phyloP scores from a whole-genome alignment of 306 rosid species.

The Ochetophila trinervis region DNA sequence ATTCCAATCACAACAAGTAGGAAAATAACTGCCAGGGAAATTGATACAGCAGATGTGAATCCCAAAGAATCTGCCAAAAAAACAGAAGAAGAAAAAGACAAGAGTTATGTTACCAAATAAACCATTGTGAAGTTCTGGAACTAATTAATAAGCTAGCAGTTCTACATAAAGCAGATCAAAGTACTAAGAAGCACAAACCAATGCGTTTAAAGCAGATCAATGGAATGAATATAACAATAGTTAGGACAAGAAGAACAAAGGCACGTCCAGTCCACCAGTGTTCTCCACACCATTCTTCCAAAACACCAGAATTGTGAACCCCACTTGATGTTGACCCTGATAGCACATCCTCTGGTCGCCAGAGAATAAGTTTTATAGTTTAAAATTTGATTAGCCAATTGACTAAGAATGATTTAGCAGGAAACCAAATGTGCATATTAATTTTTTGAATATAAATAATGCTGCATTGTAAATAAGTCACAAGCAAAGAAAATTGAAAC shows the following conservation, averaged over 20 bases:
- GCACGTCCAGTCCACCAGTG: conserved; percentile 48
- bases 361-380: too few species aligned
- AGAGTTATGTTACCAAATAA: not conserved
- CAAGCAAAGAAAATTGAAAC: not conserved
- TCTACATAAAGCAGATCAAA: not conserved
- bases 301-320: conserved; percentile 36
- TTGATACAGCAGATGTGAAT: conserved; percentile 34
- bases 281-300: conserved; percentile 43
- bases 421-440: not conserved
- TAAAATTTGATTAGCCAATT: not conserved
- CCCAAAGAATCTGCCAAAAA: conserved; percentile 38
- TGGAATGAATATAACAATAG: conserved; percentile 31
- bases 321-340: conserved; percentile 36
- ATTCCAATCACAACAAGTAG: conserved; percentile 36
- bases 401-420: not conserved
- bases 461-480: not conserved
- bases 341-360: conserved; percentile 36
- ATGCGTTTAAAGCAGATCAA: conserved; percentile 37
- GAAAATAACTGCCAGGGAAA: conserved; percentile 40
- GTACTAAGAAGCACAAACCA: conserved; percentile 21
- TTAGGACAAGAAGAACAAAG: conserved; percentile 32
- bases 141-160: not conserved
- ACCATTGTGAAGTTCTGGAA: not conserved
- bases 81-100: not conserved
- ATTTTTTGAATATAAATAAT: not conserved